A percentile compares a stretch with the other conserved stretches of the same genome.
These are phyloP conservation scores for Pseudonitzschia multistriata DNA, from an alignment of 108 stramenopile genomes.

Conservation along the genomic window DNA sequence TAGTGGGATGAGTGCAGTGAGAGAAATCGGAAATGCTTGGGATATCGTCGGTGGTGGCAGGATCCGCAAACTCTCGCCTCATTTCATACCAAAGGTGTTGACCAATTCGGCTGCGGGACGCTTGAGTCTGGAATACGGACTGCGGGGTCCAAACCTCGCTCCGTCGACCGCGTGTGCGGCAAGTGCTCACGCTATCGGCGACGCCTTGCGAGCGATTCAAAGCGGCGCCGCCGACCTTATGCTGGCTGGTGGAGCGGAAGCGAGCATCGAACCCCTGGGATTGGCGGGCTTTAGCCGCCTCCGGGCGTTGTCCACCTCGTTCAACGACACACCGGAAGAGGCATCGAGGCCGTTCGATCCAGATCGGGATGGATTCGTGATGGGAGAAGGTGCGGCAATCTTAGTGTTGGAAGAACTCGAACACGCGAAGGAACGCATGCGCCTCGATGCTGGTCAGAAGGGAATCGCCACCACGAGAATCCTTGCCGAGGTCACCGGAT, in stretches of 20 bases:
- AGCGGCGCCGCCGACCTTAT: conserved; percentile 86
- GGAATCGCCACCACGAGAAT: conserved; percentile 19
- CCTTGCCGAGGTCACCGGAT: conserved; percentile 63
- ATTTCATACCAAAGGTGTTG: conserved; percentile 94
- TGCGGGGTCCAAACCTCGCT: conserved; percentile 84
- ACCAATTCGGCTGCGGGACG: conserved; percentile 85
- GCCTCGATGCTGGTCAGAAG: conserved; percentile 6
- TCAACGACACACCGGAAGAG: conserved; percentile 42
- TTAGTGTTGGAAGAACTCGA: conserved; percentile 89
- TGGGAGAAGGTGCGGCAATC: conserved; percentile 92
- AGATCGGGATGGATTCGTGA: conserved; percentile 88
- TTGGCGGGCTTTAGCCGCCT: conserved; percentile 92
- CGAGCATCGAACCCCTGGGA: conserved; percentile 85
- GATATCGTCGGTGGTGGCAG: conserved; percentile 26
- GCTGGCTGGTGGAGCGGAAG: conserved; percentile 95
- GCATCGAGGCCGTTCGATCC: conserved; percentile 90
- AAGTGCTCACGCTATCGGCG: conserved; percentile 91
- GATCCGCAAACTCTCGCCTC: conserved; percentile 70
- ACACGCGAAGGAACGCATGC: conserved; percentile 74
- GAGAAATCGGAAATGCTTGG: conserved; percentile 64
- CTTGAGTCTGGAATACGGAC: conserved; percentile 61
- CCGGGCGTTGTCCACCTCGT: conserved; percentile 74
- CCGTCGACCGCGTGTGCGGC: conserved; percentile 94
- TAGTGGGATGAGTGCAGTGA: conserved; percentile 89
- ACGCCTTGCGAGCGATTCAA: conserved; percentile 85